These are phyloP conservation scores for Septoria petroselini DNA, from an alignment of 2,329 filamentous ascomycete species.

Conservation along the genomic window DNA sequence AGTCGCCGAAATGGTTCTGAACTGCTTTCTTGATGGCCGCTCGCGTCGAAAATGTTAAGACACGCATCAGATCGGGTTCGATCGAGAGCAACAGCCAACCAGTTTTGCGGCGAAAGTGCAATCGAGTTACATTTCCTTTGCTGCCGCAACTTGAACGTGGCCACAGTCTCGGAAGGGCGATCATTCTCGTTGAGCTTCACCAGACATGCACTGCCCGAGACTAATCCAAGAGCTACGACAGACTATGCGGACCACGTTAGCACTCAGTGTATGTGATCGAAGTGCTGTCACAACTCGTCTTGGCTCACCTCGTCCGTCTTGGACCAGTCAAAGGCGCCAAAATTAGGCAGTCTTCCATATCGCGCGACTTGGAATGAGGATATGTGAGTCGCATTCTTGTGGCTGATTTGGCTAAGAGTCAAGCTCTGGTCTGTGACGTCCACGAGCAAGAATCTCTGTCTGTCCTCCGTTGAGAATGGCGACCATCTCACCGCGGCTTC, in stretches of 20 bases:
- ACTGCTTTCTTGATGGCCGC: constrained; percentile 53
- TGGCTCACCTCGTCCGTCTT: constrained; percentile 60
- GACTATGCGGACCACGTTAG: neutral
- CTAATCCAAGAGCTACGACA: constrained; percentile 67
- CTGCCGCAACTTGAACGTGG: constrained; percentile 70
- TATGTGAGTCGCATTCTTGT: neutral
- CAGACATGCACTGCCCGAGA: constrained; percentile 71
- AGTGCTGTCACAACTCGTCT: too few relatives aligned
- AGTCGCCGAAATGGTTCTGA: constrained; percentile 54
- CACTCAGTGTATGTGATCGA: too few relatives aligned
- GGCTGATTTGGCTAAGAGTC: constrained; percentile 49
- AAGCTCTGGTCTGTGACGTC: constrained; percentile 60
- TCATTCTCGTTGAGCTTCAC: constrained; percentile 66
- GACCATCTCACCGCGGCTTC: constrained; percentile 61
- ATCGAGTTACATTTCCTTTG: constrained; percentile 77
- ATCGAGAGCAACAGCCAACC: constrained; percentile 75
- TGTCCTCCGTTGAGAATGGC: constrained; percentile 52
- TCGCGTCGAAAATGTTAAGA: constrained; percentile 78
- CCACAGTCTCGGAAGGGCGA: constrained; percentile 42
- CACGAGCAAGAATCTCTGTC: constrained; percentile 59
- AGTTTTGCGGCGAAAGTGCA: constrained; percentile 68
- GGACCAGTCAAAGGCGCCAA: constrained; percentile 66
- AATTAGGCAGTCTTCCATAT: constrained; percentile 52
- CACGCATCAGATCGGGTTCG: constrained; percentile 78
- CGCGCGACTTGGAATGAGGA: constrained; percentile 2